A percentile compares a stretch with the other conserved stretches of the same genome.
These are phyloP conservation scores for Aspergillus sp. DNA, from an alignment of 2,329 filamentous ascomycete species.

Conservation along the genomic window DNA sequence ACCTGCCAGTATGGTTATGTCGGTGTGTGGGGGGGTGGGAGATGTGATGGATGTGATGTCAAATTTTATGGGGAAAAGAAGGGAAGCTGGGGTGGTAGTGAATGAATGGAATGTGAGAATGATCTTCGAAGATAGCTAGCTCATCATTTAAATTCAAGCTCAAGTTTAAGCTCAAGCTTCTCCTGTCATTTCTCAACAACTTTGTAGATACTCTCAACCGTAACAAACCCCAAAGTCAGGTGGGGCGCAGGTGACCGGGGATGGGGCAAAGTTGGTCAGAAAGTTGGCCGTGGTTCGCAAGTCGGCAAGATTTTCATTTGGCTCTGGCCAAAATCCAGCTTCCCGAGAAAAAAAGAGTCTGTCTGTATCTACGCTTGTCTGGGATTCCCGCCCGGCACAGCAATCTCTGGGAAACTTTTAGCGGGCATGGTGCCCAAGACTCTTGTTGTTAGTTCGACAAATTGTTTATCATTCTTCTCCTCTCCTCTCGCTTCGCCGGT, in stretches of 20 bases:
- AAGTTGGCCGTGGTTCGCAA: background rate
- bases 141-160: too few relatives aligned
- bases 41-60: background rate
- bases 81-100: too few relatives aligned
- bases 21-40: background rate
- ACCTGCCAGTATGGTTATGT: background rate
- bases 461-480: constrained; percentile 18
- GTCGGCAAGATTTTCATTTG: constrained; percentile 4
- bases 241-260: constrained; percentile 2
- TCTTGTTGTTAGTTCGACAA: constrained; percentile 26
- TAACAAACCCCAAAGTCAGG: background rate
- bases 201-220: too few relatives aligned
- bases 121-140: too few relatives aligned
- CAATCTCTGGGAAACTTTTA: constrained; percentile 7
- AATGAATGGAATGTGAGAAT: too few relatives aligned
- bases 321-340: background rate
- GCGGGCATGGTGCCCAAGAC: constrained; percentile 39
- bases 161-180: too few relatives aligned
- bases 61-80: too few relatives aligned
- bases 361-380: background rate
- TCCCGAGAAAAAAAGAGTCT: background rate
- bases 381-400: background rate
- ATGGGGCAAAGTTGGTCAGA: background rate
- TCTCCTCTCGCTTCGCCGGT: constrained; percentile 10
- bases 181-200: too few relatives aligned